Conservation (phyloP, 371 early-diverging fungal genomes). For the Enterospora canceri region DNA sequence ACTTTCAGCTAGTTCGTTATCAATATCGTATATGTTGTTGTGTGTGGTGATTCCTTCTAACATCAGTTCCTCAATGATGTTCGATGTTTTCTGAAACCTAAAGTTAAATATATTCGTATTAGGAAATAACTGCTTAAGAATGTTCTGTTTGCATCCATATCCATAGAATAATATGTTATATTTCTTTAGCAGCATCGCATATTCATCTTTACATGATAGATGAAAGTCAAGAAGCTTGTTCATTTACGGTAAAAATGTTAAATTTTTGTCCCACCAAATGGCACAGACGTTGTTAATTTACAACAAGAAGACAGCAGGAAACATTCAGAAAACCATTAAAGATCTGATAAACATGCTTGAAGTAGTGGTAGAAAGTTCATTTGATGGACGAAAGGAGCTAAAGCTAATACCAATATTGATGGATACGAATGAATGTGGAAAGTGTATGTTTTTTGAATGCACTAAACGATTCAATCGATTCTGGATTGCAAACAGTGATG, state of each 20-base stretch:
- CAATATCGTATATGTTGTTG: constrained; percentile 26
- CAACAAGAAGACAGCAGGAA: neutral
- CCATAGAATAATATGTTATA: constrained; percentile 54
- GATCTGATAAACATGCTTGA: constrained; percentile 9
- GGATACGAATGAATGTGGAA: constrained; percentile 33
- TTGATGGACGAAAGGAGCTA: constrained; percentile 24
- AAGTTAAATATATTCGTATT: constrained; percentile 30
- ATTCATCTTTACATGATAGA: constrained; percentile 30
- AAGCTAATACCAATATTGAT: constrained; percentile 18
- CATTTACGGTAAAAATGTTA: neutral
- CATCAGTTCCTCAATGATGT: constrained; percentile 10
- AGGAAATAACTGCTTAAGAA: constrained; percentile 46
- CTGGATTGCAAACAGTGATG: constrained; percentile 26
- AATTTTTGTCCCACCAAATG: neutral
- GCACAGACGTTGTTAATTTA: neutral
- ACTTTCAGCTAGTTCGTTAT: constrained; percentile 6
- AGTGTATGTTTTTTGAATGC: constrained; percentile 31
- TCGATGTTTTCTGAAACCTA: constrained; percentile 2
- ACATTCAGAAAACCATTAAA: neutral
- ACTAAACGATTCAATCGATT: constrained; percentile 31
- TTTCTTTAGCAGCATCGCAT: constrained; percentile 16
- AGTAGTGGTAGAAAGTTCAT: constrained; percentile 29
- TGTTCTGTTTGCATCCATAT: constrained; percentile 45
- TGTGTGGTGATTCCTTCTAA: neutral
- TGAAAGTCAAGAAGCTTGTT: constrained; percentile 26